Percentiles rank a stretch among this genome's conserved stretches.
Conservation (phyloP, 1,139 yeast genomes). For the Pichia sp. region DNA sequence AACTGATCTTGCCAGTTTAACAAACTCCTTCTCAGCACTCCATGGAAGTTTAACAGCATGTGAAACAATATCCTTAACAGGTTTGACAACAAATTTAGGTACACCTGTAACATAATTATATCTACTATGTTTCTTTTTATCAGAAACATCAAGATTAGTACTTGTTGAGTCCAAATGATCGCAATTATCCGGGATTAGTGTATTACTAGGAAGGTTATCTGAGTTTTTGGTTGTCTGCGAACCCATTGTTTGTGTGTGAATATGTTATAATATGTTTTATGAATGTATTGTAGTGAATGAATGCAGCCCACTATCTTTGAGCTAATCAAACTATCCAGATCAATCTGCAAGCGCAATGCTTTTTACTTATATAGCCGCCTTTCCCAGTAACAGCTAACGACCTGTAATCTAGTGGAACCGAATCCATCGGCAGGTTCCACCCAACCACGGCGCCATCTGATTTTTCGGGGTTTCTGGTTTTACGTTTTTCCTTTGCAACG, state of each 20-base stretch:
- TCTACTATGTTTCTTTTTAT: neutral
- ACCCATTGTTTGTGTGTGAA: neutral
- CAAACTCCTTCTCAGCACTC: neutral
- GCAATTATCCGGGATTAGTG: neutral
- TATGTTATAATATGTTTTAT: neutral
- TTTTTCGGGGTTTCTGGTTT: neutral
- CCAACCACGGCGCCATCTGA: neutral
- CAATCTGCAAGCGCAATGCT: neutral
- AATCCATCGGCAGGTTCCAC: neutral
- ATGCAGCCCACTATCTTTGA: too few relatives aligned
- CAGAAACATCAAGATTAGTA: neutral
- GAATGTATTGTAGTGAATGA: too few relatives aligned
- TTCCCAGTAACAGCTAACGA: too few relatives aligned
- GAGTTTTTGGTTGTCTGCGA: neutral
- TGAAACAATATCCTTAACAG: neutral
- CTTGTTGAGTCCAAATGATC: neutral
- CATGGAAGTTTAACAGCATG: neutral
- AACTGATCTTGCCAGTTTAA: neutral
- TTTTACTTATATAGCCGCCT: too few relatives aligned
- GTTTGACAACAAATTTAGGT: neutral
- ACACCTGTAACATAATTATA: neutral
- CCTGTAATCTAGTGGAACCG: too few relatives aligned
- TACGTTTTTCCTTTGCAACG: too few relatives aligned
- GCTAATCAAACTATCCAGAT: neutral
- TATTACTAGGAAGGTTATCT: neutral